A percentile compares a stretch with the other conserved stretches of the same genome.
Conservation (phyloP, 148 eudicot species). For the Vaccinium darrowii region DNA sequence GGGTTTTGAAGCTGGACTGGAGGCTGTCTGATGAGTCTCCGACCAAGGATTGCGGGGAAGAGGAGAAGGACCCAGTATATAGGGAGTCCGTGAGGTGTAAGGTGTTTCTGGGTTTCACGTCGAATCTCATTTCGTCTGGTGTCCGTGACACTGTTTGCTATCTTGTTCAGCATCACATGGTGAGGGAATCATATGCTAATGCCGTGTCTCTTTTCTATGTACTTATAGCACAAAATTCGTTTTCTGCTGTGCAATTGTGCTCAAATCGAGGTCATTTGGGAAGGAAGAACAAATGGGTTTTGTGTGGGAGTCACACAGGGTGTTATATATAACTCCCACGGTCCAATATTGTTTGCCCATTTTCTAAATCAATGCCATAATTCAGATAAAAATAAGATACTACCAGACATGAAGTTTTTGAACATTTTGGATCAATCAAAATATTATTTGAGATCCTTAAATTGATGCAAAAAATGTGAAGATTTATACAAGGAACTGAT, state of each 20-base stretch:
- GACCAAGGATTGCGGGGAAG: constrained; percentile 68
- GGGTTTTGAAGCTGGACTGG: constrained; percentile 77
- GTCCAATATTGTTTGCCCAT: not conserved
- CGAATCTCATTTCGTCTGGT: constrained; percentile 93
- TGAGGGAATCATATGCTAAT: constrained; percentile 28
- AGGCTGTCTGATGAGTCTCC: constrained; percentile 67
- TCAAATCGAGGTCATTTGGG: not conserved
- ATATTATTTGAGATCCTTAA: not conserved
- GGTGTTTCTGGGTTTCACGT: constrained; percentile 89
- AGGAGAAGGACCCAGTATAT: constrained; percentile 52
- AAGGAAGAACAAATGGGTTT: not conserved
- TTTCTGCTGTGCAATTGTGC: not conserved
- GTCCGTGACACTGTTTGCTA: constrained; percentile 75
- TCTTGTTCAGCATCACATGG: constrained; percentile 91
- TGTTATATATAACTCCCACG: not conserved
- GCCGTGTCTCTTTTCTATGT: not conserved
- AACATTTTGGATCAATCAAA: not conserved
- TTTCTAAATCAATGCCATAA: not conserved
- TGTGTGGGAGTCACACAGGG: not conserved
- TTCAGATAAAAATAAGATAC: not conserved
- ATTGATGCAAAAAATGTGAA: not conserved
- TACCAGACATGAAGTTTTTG: not conserved
- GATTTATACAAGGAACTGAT: not conserved
- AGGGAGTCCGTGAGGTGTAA: constrained; percentile 78
- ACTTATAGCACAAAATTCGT: not conserved